Percentiles rank a stretch among this genome's conserved stretches.
Evolutionary conservation across 495 filamentous ascomycete species (phyloP).

Genomic region (Aspergillus affinis): DNA sequence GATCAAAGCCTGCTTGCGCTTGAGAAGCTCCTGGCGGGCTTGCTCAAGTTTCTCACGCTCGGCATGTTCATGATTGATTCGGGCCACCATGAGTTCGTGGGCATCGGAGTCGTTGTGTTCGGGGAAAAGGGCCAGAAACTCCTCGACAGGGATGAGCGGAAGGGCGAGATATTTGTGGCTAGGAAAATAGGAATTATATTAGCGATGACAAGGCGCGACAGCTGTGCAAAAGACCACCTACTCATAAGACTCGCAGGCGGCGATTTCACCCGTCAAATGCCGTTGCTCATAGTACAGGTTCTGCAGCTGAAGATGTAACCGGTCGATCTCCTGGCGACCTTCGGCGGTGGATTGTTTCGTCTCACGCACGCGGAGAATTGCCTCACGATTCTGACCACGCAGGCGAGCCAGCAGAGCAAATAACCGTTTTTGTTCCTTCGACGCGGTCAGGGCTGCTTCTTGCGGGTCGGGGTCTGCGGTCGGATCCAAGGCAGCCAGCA

Average conservation of each 20-base stretch:
- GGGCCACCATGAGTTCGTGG: constrained; percentile 82
- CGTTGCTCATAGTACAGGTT: constrained; percentile 96
- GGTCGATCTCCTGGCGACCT: constrained; percentile 85
- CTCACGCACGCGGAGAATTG: constrained; percentile 75
- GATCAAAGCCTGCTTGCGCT: constrained; percentile 87
- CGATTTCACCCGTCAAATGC: constrained; percentile 86
- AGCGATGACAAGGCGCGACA: constrained; percentile 3
- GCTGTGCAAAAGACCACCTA: constrained; percentile 44
- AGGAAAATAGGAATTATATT: constrained; percentile 16
- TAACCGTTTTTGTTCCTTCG: constrained; percentile 76
- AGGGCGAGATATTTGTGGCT: constrained; percentile 88
- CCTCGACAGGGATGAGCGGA: constrained; percentile 77
- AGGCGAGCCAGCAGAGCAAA: constrained; percentile 77
- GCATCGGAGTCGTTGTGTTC: constrained; percentile 68
- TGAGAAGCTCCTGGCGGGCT: constrained; percentile 79
- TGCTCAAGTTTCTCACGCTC: constrained; percentile 87
- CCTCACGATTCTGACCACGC: constrained; percentile 77
- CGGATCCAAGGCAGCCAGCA: constrained; percentile 61
- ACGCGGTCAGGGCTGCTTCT: constrained; percentile 60
- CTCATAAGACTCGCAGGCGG: constrained; percentile 89
- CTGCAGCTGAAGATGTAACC: constrained; percentile 86
- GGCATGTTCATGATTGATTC: constrained; percentile 85
- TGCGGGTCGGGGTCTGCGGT: constrained; percentile 39
- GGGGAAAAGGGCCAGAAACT: constrained; percentile 78
- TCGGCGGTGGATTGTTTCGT: constrained; percentile 87